Evolutionary conservation across 768 basidiomycete species (phyloP).

Genomic region (Hygrocybe punicea): DNA sequence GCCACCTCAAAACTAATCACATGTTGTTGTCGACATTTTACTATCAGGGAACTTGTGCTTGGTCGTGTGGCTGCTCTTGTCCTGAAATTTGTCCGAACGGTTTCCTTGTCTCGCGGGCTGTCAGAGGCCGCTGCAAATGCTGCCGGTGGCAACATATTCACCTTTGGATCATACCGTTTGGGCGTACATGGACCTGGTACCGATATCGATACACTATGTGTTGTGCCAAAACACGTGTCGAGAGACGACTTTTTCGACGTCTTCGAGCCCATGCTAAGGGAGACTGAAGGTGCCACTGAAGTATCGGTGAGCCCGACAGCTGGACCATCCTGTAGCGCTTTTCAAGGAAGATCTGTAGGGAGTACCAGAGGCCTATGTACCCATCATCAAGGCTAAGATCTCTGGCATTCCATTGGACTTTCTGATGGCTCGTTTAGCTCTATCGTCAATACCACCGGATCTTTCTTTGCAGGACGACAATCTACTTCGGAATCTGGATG

Average conservation of each 20-base stretch:
- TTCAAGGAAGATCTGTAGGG: conserved; percentile 49
- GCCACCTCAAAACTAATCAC: not conserved
- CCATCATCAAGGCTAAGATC: conserved; percentile 89
- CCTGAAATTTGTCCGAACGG: conserved; percentile 86
- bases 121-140: conserved; percentile 84
- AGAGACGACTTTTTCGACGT: conserved; percentile 93
- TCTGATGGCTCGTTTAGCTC: conserved; percentile 82
- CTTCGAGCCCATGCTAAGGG: conserved; percentile 85
- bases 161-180: conserved; percentile 96
- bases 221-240: conserved; percentile 94
- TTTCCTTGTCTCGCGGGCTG: conserved; percentile 74
- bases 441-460: conserved; percentile 89
- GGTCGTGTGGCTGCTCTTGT: conserved; percentile 86
- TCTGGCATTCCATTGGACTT: conserved; percentile 92
- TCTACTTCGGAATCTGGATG: conserved; percentile 87
- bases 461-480: conserved; percentile 88
- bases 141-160: conserved; percentile 98
- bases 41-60: conserved; percentile 82
- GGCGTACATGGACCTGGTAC: conserved; percentile 95
- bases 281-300: conserved; percentile 78
- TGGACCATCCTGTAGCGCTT: not conserved
- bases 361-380: conserved; percentile 95
- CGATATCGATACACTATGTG: conserved; percentile 98
- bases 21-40: conserved; percentile 4
- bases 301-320: conserved; percentile 64